Evolutionary conservation across 2,329 filamentous ascomycete genomes (phyloP), one percentile per base, ranked within the genome.

Genomic region (Zasmidium citrigriseum): DNA sequence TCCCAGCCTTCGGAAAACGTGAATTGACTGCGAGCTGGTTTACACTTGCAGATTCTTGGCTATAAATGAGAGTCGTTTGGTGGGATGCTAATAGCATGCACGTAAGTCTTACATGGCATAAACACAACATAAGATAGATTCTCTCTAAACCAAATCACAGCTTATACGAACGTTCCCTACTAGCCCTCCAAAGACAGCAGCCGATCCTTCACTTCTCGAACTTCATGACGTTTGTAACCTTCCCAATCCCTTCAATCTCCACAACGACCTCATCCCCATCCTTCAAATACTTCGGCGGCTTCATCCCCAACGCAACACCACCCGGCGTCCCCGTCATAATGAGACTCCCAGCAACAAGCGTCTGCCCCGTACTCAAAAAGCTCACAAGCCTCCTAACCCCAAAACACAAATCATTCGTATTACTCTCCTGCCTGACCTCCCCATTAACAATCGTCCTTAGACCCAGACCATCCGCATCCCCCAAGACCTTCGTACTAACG

Each of bases 361-460:
- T 76, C 62, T 72, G 71, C 0, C 74, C 74, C 44, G 67, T 67
- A n/a, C 66, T 67, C 47, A 73, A 51, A 55, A 71, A 73, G 24
- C 58, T 64, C n/a, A 74, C 62, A 34, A 75, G 52, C 27, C 75
- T 69, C 1, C 70, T 66, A 11, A 75, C 73, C 4, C 74, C 75
- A 62, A 83, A 82, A 1, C 81, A 65, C n/a, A 83, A 63, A 62
- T 82, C 79, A 0, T 63, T 63, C 1, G 77, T 66, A 3, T 58
- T 57, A 24, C 72, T 69, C 29, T 65, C 55, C 70, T 85, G 82
- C 46, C 82, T 76, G 9, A 77, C 63, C 57, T 78, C 70, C 0
- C 79, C 80, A 64, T 84, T 83, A n/a, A 83, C 73, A 14, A 70
- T 76, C 0, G 80, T 83, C 64, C 68, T 68, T 3, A 85, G 64